Percentiles rank a stretch among this genome's conserved stretches.
Conservation (phyloP, 2,329 filamentous ascomycete genomes). For the Beauveria australis region DNA sequence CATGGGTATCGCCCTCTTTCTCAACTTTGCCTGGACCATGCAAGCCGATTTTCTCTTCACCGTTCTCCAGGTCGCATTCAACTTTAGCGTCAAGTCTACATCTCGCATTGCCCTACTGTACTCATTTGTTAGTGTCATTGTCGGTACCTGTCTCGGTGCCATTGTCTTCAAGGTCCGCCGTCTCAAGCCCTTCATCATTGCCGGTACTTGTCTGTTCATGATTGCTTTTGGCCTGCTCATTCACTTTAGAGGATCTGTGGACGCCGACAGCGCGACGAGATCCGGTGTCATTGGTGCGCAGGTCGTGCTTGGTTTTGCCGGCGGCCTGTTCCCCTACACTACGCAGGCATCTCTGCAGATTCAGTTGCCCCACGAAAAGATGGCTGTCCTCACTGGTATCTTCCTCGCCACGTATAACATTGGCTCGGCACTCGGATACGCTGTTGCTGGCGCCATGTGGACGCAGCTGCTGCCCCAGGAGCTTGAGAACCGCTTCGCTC, state of each 20-base stretch:
- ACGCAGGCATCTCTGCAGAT: constrained; percentile 38
- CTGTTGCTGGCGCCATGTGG: constrained; percentile 56
- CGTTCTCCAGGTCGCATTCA: constrained; percentile 52
- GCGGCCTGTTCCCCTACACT: constrained; percentile 51
- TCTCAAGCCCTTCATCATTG: constrained; percentile 56
- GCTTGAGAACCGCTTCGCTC: constrained; percentile 40
- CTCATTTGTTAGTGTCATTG: constrained; percentile 47
- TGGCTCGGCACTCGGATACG: constrained; percentile 51
- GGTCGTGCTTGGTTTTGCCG: constrained; percentile 53
- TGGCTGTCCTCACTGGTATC: constrained; percentile 56
- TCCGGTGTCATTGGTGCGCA: constrained; percentile 55
- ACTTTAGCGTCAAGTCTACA: constrained; percentile 47
- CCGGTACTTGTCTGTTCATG: constrained; percentile 51
- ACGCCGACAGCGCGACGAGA: constrained; percentile 29
- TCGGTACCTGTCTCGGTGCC: constrained; percentile 47
- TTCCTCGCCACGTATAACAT: constrained; percentile 57
- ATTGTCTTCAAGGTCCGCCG: constrained; percentile 49
- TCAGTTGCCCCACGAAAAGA: constrained; percentile 38
- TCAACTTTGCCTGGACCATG: constrained; percentile 54
- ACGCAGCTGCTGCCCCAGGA: constrained; percentile 45
- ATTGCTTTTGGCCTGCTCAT: constrained; percentile 60
- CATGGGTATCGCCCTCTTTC: constrained; percentile 47
- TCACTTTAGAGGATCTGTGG: constrained; percentile 47
- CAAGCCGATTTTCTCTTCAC: constrained; percentile 59
- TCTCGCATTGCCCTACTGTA: constrained; percentile 55